Base-by-base conservation (phyloP, 345 rosid species). In the Acer yangbiense region DNA sequence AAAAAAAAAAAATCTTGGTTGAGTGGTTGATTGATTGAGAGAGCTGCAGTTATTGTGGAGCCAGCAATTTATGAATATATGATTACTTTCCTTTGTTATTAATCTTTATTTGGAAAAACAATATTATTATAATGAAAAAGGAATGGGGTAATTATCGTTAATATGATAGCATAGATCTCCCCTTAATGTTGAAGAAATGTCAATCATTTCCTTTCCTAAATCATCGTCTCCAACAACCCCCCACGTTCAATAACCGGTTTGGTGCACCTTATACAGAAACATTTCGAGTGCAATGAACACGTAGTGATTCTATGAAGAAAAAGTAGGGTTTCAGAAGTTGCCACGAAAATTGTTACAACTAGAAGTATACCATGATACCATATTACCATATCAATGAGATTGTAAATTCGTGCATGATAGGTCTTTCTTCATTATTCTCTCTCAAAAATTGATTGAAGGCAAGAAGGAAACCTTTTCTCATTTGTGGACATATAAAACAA, bases 11-110 rank as follows among this genome's bases (percentile, higher is more conserved):
- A 14, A 54, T 58, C n/a, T 58, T 39, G 17, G 41, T 46, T 63
- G 9, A 9, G 20, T 7, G 61, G 63, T 16, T 70, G 39, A 35
- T 35, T 35, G 39, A 35, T 35, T 35, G 39, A 35, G 6, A 35
- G 39, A 60, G 73, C 41, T 5, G 9, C 58, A 27, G 70, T 65
- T 44, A 65, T 10, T 65, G 77, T 65, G 71, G 78, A 75, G 78
- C 78, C 71, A 27, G 18, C 27, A 27, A 69, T 25, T 25, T 48
- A 10, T 46, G 76, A 73, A 35, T 35, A 35, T 35, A 35, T 35
- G 39, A 35, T 35, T 35, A 35, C 39, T 35, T 71, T 43, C 25
- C 9, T 4, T 17, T 23, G 13, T 27, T 16, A 39, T 50, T 54
- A 70, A 52, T 29, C 64, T 27, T 27, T 32, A 25, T 23, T 55